Conservation (phyloP, 202 grass and related monocot genomes). For the Schoenoplectus tabernaemontani region DNA sequence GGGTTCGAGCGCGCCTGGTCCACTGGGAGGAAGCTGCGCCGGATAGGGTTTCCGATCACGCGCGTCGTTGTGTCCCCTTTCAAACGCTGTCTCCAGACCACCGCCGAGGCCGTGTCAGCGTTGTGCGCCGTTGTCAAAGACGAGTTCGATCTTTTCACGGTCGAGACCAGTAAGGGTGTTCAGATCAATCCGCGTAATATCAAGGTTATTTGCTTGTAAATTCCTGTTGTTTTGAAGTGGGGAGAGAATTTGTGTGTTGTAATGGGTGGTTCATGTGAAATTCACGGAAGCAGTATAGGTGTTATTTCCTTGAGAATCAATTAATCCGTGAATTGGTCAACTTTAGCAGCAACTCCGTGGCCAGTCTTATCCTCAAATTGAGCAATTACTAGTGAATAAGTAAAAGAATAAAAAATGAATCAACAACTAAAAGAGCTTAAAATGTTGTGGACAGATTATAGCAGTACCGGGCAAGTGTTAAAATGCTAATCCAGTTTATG, state of each 20-base stretch:
- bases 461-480: neutral
- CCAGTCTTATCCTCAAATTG: neutral
- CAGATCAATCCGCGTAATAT: slow-evolving; percentile 49
- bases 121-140: slow-evolving; percentile 51
- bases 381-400: neutral
- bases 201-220: slow-evolving; percentile 35
- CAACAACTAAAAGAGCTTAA: neutral
- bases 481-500: neutral
- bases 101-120: slow-evolving; percentile 37
- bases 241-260: neutral
- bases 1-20: slow-evolving; percentile 57
- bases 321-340: neutral
- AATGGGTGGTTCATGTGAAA: neutral
- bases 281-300: neutral
- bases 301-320: neutral
- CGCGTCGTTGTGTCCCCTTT: slow-evolving; percentile 82
- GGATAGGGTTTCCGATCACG: slow-evolving; percentile 31
- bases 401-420: neutral
- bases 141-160: slow-evolving; percentile 30
- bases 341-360: neutral
- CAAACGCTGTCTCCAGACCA: slow-evolving; percentile 73
- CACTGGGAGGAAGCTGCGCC: slow-evolving; percentile 46
- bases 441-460: neutral
- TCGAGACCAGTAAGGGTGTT: slow-evolving; percentile 29
- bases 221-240: neutral